These are phyloP conservation scores for Aphelidium insulamus DNA, from an alignment of 371 early-diverging fungal genomes.

Conservation along the genomic window DNA sequence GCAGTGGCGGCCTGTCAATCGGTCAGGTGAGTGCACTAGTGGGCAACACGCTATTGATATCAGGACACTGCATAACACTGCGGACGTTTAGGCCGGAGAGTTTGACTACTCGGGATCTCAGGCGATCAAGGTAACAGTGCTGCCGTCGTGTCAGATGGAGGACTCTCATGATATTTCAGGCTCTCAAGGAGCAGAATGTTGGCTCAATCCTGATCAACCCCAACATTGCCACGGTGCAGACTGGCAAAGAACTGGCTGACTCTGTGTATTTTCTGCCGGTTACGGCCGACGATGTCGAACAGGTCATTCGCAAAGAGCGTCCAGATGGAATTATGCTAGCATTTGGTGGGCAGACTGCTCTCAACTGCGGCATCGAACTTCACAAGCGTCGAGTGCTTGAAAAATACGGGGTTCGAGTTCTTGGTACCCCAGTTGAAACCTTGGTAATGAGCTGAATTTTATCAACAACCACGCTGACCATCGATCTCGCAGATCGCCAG, in stretches of 20 bases:
- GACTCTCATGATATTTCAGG: too few species aligned
- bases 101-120: slow-evolving; percentile 88
- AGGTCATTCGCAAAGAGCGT: slow-evolving; percentile 65
- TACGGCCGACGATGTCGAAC: slow-evolving; percentile 67
- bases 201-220: slow-evolving; percentile 81
- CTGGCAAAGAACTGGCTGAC: slow-evolving; percentile 76
- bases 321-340: slow-evolving; percentile 85
- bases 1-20: slow-evolving; percentile 79
- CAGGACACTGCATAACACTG: too few species aligned
- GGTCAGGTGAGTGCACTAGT: too few species aligned
- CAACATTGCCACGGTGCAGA: slow-evolving; percentile 93
- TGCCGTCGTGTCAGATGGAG: too few species aligned
- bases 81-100: too few species aligned
- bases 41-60: too few species aligned
- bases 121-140: slow-evolving; percentile 93
- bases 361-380: slow-evolving; percentile 73
- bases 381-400: slow-evolving; percentile 46
- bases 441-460: too few species aligned
- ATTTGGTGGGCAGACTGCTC: slow-evolving; percentile 86
- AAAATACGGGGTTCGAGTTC: slow-evolving; percentile 52
- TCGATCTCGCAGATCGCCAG: too few species aligned
- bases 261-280: slow-evolving; percentile 84
- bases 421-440: slow-evolving; percentile 81
- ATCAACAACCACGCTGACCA: too few species aligned
- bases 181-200: slow-evolving; percentile 67